Percentiles rank a stretch among this genome's conserved stretches.
These are phyloP conservation scores for Chalaropsis ovoidea DNA, from an alignment of 2,329 filamentous ascomycete genomes.

Conservation along the genomic window DNA sequence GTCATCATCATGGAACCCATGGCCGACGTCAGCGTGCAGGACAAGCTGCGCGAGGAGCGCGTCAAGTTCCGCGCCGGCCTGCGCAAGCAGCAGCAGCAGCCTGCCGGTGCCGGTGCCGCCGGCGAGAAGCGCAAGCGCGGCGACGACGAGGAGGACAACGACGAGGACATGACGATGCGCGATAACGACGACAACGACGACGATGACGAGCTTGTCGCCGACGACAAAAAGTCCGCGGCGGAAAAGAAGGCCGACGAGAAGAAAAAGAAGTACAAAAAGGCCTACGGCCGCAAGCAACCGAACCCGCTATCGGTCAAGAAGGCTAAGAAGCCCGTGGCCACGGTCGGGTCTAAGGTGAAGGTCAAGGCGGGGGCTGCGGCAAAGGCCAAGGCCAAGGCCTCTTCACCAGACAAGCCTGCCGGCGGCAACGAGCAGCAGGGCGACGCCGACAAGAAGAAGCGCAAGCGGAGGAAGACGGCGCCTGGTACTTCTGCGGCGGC, in stretches of 20 bases:
- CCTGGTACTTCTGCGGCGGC: too few relatives aligned
- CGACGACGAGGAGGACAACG: conserved; percentile 35
- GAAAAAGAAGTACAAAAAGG: conserved; percentile 47
- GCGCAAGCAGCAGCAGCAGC: conserved; percentile 37
- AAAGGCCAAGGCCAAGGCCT: neutral
- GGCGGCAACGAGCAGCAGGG: conserved; percentile 19
- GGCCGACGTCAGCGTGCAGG: conserved; percentile 54
- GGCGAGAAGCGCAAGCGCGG: conserved; percentile 44
- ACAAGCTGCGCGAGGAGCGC: conserved; percentile 58
- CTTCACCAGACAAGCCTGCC: neutral
- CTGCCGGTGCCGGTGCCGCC: conserved; percentile 32
- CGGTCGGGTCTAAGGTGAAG: conserved; percentile 28
- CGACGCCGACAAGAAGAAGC: conserved; percentile 27
- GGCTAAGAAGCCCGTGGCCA: conserved; percentile 22
- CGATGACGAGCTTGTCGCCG: conserved; percentile 27
- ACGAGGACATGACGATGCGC: conserved; percentile 12
- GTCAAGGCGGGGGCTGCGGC: neutral
- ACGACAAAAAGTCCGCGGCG: conserved; percentile 22
- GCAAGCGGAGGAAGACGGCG: conserved; percentile 24
- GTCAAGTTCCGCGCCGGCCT: conserved; percentile 64
- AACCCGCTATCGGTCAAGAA: conserved; percentile 65
- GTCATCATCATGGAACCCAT: conserved; percentile 66
- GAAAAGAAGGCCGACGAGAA: conserved; percentile 12
- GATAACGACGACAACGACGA: conserved; percentile 29
- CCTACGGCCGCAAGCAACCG: conserved; percentile 54